Percentiles rank a stretch among this genome's conserved stretches.
These are phyloP conservation scores for Drosera capensis DNA, from an alignment of 148 eudicot species.

Conservation along the genomic window DNA sequence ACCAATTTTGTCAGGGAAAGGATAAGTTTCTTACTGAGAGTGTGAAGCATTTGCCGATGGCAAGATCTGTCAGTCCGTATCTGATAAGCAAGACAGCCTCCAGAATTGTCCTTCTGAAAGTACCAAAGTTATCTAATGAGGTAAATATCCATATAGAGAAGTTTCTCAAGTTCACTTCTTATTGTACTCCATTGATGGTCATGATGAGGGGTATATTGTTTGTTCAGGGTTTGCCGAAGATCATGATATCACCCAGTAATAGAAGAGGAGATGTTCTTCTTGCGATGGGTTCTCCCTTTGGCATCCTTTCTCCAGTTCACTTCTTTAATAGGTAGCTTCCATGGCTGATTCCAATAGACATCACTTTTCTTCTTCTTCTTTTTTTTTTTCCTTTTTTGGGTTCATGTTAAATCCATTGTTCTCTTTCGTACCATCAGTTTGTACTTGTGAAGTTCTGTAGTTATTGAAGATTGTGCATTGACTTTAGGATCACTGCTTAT, in stretches of 20 bases:
- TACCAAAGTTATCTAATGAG: slow-evolving; percentile 28
- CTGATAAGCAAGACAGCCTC: slow-evolving; percentile 34
- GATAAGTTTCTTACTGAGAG: slow-evolving; percentile 18
- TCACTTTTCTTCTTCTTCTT: not conserved
- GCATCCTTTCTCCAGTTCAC: slow-evolving; percentile 76
- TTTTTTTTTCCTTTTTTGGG: not conserved
- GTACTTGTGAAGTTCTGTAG: not conserved
- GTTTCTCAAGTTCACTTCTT: too few species aligned
- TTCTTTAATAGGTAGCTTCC: slow-evolving; percentile 70
- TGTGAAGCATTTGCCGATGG: slow-evolving; percentile 10
- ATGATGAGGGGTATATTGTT: slow-evolving; percentile 27
- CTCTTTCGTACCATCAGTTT: too few species aligned
- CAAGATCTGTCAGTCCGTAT: slow-evolving; percentile 15
- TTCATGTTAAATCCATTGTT: too few species aligned
- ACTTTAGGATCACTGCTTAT: not conserved
- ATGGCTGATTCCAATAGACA: not conserved
- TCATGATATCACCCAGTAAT: slow-evolving; percentile 24
- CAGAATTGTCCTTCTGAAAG: slow-evolving; percentile 54
- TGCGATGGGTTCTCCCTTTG: slow-evolving; percentile 94
- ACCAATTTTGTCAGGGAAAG: slow-evolving; percentile 16
- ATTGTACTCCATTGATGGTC: slow-evolving; percentile 23
- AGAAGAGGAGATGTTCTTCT: slow-evolving; percentile 74
- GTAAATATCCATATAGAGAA: too few species aligned
- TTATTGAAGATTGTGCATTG: too few species aligned
- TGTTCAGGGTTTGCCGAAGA: slow-evolving; percentile 47